Conservation (phyloP, 2,329 filamentous ascomycete genomes). For the Penicillium janthinellum region DNA sequence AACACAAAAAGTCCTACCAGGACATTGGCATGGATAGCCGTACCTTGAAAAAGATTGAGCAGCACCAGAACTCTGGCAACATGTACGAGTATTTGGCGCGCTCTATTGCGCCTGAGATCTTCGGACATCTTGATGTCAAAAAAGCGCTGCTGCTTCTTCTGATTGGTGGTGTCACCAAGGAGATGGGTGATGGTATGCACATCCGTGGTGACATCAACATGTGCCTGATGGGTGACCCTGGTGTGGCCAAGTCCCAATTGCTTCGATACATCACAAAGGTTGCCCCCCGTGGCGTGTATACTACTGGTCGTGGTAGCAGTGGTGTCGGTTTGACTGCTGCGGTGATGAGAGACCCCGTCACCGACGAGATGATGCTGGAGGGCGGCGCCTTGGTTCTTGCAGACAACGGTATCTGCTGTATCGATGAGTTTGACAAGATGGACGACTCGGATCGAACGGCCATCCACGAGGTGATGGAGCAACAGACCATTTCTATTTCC, state of each 20-base stretch:
- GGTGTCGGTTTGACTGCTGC: slow-evolving; percentile 81
- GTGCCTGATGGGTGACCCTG: slow-evolving; percentile 97
- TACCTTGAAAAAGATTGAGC: slow-evolving; percentile 80
- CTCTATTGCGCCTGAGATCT: slow-evolving; percentile 97
- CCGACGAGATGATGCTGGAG: slow-evolving; percentile 76
- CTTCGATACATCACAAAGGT: slow-evolving; percentile 99
- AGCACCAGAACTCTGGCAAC: slow-evolving; percentile 80
- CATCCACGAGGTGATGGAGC: slow-evolving; percentile 86
- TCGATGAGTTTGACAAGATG: slow-evolving; percentile 88
- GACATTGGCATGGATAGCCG: slow-evolving; percentile 81
- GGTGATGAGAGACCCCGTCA: slow-evolving; percentile 78
- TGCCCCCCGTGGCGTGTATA: slow-evolving; percentile 86
- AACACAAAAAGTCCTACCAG: slow-evolving; percentile 98
- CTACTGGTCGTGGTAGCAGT: slow-evolving; percentile 77
- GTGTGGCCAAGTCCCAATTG: slow-evolving; percentile 98
- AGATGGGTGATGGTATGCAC: slow-evolving; percentile 97
- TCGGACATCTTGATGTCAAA: slow-evolving; percentile 94
- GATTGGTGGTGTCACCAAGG: slow-evolving; percentile 93
- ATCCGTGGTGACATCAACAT: slow-evolving; percentile 99
- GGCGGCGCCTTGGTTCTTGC: slow-evolving; percentile 77
- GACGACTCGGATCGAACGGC: slow-evolving; percentile 76
- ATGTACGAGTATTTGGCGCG: slow-evolving; percentile 95
- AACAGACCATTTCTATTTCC: slow-evolving; percentile 81
- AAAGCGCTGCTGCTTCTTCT: slow-evolving; percentile 94
- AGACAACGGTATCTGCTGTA: slow-evolving; percentile 81